Evolutionary conservation across 208 protist species (phyloP).

Genomic region (Crithidia sp.): DNA sequence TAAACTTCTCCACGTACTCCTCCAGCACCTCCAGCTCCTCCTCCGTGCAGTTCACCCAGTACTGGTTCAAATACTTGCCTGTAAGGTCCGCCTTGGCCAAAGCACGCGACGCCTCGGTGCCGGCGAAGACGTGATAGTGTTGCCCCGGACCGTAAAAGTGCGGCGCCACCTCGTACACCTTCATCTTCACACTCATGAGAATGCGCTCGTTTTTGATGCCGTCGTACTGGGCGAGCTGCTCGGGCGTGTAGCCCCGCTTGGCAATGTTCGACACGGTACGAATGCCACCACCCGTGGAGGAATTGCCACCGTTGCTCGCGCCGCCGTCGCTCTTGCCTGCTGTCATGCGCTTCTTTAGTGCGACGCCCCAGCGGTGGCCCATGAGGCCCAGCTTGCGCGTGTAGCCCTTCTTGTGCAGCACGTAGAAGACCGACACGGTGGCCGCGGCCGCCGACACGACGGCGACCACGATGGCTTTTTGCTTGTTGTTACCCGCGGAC

Average conservation of each 20-base stretch:
- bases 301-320: neutral
- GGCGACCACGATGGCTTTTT: slow-evolving; percentile 22
- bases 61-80: slow-evolving; percentile 72
- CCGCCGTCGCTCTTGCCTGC: slow-evolving; percentile 1
- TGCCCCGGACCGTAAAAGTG: slow-evolving; percentile 85
- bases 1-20: slow-evolving; percentile 71
- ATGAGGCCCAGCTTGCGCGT: slow-evolving; percentile 29
- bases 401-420: slow-evolving; percentile 35
- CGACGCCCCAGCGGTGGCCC: slow-evolving; percentile 18
- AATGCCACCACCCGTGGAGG: slow-evolving; percentile 31
- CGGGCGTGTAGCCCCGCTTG: slow-evolving; percentile 68
- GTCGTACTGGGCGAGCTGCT: slow-evolving; percentile 70
- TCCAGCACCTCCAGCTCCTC: slow-evolving; percentile 78
- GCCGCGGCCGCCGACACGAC: slow-evolving; percentile 26
- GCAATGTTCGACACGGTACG: slow-evolving; percentile 55
- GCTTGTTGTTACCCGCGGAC: slow-evolving; percentile 14
- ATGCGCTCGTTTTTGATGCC: slow-evolving; percentile 67
- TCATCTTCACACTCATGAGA: slow-evolving; percentile 77
- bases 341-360: slow-evolving; percentile 13
- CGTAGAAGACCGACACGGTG: slow-evolving; percentile 19
- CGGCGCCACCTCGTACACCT: slow-evolving; percentile 86
- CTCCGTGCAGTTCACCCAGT: slow-evolving; percentile 71
- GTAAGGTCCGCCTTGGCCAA: slow-evolving; percentile 68
- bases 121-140: slow-evolving; percentile 84
- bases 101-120: slow-evolving; percentile 67